Conservation (phyloP, 2,329 filamentous ascomycete species). For the Paraconiothyrium sp. region DNA sequence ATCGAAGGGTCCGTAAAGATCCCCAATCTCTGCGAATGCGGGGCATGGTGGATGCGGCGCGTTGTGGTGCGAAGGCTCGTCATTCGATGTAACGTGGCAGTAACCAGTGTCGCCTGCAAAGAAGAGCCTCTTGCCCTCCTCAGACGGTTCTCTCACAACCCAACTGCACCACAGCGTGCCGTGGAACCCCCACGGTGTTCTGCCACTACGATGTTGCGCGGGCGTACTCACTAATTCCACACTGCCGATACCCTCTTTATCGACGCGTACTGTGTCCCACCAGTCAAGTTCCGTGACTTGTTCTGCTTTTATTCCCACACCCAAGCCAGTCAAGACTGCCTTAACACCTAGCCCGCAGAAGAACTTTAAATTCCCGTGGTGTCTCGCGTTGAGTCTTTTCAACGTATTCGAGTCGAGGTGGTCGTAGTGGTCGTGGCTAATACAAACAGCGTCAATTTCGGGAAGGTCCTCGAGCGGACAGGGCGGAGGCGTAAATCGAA, state of each 20-base stretch:
- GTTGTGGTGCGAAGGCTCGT: conserved; percentile 40
- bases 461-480: conserved; percentile 61
- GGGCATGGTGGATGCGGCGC: conserved; percentile 56
- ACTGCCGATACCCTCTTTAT: conserved; percentile 45
- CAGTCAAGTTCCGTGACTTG: conserved; percentile 61
- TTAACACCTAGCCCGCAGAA: conserved; percentile 55
- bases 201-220: conserved; percentile 58
- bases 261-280: conserved; percentile 57
- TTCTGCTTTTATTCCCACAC: conserved; percentile 47
- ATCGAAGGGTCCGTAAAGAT: conserved; percentile 59
- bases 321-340: conserved; percentile 48
- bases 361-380: conserved; percentile 52
- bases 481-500: conserved; percentile 62
- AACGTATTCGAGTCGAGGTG: conserved; percentile 62
- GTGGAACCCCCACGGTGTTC: conserved; percentile 52
- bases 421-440: conserved; percentile 67
- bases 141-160: conserved; percentile 47
- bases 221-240: conserved; percentile 57
- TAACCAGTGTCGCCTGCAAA: conserved; percentile 64
- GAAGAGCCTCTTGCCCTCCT: conserved; percentile 50
- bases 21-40: conserved; percentile 59
- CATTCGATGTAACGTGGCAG: conserved; percentile 46
- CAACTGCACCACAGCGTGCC: conserved; percentile 61
- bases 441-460: conserved; percentile 61
- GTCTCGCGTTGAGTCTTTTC: conserved; percentile 50